These are phyloP conservation scores for Forsythia viridissima DNA, from an alignment of 257 asterid genomes.

Conservation along the genomic window DNA sequence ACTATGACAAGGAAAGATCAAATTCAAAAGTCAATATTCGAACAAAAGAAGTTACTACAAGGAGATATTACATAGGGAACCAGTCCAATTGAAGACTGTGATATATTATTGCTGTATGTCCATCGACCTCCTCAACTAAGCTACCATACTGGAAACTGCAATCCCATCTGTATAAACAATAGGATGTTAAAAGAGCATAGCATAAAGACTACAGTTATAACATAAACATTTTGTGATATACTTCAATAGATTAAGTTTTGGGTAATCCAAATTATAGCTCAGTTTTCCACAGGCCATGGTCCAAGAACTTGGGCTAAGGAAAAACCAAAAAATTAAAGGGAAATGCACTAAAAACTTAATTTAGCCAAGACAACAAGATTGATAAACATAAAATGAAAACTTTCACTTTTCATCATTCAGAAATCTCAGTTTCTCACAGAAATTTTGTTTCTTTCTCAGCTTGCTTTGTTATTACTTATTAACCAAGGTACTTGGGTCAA, in stretches of 20 bases:
- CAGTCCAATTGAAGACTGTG: slow-evolving; percentile 57
- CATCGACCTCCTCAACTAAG: slow-evolving; percentile 67
- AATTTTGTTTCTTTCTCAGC: background rate
- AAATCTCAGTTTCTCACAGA: slow-evolving; percentile 5
- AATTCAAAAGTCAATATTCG: background rate
- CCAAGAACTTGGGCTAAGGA: background rate
- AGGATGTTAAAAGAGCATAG: slow-evolving; percentile 17
- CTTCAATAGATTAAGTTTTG: background rate
- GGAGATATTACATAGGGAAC: slow-evolving; percentile 48
- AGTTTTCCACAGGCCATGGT: background rate
- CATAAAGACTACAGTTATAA: background rate
- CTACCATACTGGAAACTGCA: slow-evolving; percentile 71
- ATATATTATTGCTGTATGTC: slow-evolving; percentile 62
- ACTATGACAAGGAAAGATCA: background rate
- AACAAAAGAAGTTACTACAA: background rate
- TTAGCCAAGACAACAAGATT: slow-evolving; percentile 6
- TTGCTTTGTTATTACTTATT: background rate
- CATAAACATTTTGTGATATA: background rate
- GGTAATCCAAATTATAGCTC: background rate
- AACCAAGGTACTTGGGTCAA: slow-evolving; percentile 15
- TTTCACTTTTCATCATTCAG: background rate
- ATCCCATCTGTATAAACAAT: slow-evolving; percentile 72
- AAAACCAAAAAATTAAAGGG: background rate
- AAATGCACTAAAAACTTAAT: background rate
- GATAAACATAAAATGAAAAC: background rate